phyloP scores from a whole-genome alignment of 2,329 filamentous ascomycete species.

The Geosmithia morbida region DNA sequence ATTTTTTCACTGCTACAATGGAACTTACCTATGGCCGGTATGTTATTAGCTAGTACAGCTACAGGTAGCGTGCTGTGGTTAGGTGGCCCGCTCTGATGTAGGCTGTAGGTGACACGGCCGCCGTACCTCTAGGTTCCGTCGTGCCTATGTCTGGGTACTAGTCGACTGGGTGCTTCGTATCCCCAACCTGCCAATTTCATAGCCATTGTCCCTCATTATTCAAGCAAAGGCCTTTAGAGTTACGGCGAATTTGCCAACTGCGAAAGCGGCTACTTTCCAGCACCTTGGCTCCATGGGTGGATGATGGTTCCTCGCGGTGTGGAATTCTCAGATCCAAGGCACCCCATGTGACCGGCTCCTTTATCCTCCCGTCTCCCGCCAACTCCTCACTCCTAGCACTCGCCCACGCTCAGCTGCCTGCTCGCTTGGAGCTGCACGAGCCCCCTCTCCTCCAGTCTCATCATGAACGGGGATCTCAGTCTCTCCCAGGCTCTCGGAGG shows the following conservation, averaged over 20 bases:
- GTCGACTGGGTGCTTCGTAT: not conserved
- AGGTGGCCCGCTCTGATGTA: not conserved
- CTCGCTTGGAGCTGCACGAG: not conserved
- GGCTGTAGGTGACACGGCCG: not conserved
- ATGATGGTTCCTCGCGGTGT: not conserved
- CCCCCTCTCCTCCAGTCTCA: conserved; percentile 9
- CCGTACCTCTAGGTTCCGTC: not conserved
- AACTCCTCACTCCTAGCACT: not conserved
- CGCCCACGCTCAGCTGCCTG: not conserved
- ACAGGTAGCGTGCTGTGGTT: not conserved
- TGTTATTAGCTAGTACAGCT: not conserved
- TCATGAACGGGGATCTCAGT: conserved; percentile 86
- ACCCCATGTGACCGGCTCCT: conserved; percentile 1
- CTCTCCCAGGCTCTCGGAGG: conserved; percentile 86
- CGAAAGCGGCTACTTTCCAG: not conserved
- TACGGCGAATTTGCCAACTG: not conserved
- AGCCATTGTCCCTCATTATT: not conserved
- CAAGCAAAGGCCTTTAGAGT: not conserved
- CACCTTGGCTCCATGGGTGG: not conserved
- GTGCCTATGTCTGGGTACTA: not conserved
- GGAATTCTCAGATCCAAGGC: not conserved
- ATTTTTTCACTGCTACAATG: not conserved
- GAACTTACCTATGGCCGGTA: too few relatives aligned
- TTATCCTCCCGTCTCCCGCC: not conserved
- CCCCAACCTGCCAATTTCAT: not conserved